Evolutionary conservation across 495 filamentous ascomycete species (phyloP), one percentile per base, ranked within the genome.

Genomic region (Podospora fimiseda): DNA sequence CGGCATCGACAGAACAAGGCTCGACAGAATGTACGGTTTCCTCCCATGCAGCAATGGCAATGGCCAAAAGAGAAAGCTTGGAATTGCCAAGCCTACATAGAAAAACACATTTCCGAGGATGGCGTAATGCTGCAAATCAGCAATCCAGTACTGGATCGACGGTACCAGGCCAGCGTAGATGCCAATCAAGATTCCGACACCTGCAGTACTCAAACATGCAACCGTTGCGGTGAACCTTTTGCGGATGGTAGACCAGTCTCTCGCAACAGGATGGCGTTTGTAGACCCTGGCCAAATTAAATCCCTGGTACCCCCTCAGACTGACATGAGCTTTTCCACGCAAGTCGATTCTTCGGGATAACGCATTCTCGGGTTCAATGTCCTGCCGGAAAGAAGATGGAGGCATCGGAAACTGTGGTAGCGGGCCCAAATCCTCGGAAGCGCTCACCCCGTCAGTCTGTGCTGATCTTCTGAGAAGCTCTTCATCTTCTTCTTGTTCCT

Each of bases 81-180:
- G 75, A 27, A 89, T 69, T 0, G 84, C 81, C 39, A 89, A 71
- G 11, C 85, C 84, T 22, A 84, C 57, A 55, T 84, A 88, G 50
- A 89, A 75, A 16, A 80, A 71, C n/a, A 85, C 79, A 60, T 89
- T 89, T 15, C 87, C 87, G 9, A 87, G 70, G 30, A 87, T 85
- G 6, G 80, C 75, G 50, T 80, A 78, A 57, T 87, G 80, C 46
- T 79, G 55, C 54, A 80, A 74, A 56, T 88, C 83, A 36, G 78
- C 80, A 48, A 90, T 76, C 54, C 76, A 79, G 60, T 88, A 87
- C 63, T 87, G 84, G 40, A 90, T 87, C 8, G 80, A 76, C n/a
- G 84, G 83, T 5, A 86, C 83, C 60, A 87, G 78, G 6, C 87
- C 87, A 50, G 82, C 82, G 60, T 90, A 90, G 21, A 88, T 83